Conservation (phyloP, 768 basidiomycete genomes). For the Pleurotus ostreatus region DNA sequence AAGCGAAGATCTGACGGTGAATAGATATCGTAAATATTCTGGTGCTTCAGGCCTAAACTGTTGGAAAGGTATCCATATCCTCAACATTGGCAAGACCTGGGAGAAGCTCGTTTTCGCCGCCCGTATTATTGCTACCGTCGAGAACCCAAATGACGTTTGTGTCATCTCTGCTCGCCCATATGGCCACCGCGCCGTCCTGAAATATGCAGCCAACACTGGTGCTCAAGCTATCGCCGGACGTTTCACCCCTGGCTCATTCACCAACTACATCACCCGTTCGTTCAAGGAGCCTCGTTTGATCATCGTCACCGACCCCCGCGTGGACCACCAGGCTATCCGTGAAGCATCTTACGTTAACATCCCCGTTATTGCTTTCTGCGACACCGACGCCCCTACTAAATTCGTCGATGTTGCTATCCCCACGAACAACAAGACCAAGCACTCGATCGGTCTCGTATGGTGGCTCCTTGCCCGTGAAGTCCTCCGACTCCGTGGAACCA, state of each 20-base stretch:
- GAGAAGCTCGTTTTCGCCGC: conserved; percentile 99
- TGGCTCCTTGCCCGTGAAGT: conserved; percentile 98
- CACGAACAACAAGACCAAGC: conserved; percentile 98
- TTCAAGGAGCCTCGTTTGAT: conserved; percentile 99
- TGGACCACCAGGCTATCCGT: conserved; percentile 99
- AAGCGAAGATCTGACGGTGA: conserved; percentile 93
- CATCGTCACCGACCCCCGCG: conserved; percentile 97
- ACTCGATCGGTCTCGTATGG: conserved; percentile 96
- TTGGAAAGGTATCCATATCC: conserved; percentile 79
- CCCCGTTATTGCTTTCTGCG: conserved; percentile 98
- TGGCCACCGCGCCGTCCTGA: conserved; percentile 98
- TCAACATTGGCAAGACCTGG: conserved; percentile 99
- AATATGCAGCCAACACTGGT: conserved; percentile 96
- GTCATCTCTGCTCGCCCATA: conserved; percentile 98
- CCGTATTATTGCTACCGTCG: conserved; percentile 94
- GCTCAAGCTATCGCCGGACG: conserved; percentile 98
- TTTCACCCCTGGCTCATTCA: conserved; percentile 98
- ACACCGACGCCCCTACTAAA: conserved; percentile 96
- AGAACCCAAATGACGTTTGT: conserved; percentile 97
- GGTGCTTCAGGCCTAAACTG: conserved; percentile 15
- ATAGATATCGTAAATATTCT: conserved; percentile 21
- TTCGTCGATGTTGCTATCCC: conserved; percentile 99
- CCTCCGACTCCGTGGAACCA: conserved; percentile 90
- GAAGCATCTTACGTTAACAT: conserved; percentile 99
- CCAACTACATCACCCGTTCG: conserved; percentile 99